A percentile compares a stretch with the other conserved stretches of the same genome.
phyloP scores from a whole-genome alignment of 768 basidiomycete genomes.

The Tylopilus sp. region DNA sequence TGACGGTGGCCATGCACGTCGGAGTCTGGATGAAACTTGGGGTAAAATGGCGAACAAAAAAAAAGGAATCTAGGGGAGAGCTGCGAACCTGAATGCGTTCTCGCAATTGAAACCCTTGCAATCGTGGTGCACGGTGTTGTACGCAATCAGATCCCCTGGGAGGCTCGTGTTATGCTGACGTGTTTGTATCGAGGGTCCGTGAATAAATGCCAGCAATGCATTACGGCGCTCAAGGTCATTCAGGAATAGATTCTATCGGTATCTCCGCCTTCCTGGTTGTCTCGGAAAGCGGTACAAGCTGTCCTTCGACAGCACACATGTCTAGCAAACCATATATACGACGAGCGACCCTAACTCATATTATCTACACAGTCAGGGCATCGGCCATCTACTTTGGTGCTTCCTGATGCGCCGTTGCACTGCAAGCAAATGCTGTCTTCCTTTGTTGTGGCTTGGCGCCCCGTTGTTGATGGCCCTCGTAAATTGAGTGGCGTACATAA shows the following conservation, averaged over 20 bases:
- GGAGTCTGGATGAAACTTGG: slow-evolving; percentile 15
- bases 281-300: slow-evolving; percentile 2
- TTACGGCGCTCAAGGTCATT: slow-evolving; percentile 23
- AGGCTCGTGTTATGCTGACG: slow-evolving; percentile 26
- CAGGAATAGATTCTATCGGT: slow-evolving; percentile 5
- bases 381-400: slow-evolving; percentile 19
- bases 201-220: slow-evolving; percentile 26
- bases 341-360: slow-evolving; percentile 5
- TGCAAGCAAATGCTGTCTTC: slow-evolving; percentile 4
- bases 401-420: slow-evolving; percentile 20
- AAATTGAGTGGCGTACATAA: slow-evolving; percentile 21
- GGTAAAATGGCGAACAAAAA: slow-evolving; percentile 7
- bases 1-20: slow-evolving; percentile 6
- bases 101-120: slow-evolving; percentile 26
- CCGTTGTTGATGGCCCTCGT: slow-evolving; percentile 10
- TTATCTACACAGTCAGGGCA: slow-evolving; percentile 15
- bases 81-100: slow-evolving; percentile 25
- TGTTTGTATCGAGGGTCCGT: slow-evolving; percentile 26
- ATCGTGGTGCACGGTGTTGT: slow-evolving; percentile 18
- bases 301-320: background rate
- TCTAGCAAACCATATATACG: slow-evolving; percentile 3
- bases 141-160: slow-evolving; percentile 24
- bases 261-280: slow-evolving; percentile 17
- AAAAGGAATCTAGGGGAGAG: slow-evolving; percentile 4
- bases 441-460: slow-evolving; percentile 16